Percentiles rank a stretch among this genome's conserved stretches.
Conservation (phyloP, 2,329 filamentous ascomycete genomes). For the Cladobotryum mycophilum region DNA sequence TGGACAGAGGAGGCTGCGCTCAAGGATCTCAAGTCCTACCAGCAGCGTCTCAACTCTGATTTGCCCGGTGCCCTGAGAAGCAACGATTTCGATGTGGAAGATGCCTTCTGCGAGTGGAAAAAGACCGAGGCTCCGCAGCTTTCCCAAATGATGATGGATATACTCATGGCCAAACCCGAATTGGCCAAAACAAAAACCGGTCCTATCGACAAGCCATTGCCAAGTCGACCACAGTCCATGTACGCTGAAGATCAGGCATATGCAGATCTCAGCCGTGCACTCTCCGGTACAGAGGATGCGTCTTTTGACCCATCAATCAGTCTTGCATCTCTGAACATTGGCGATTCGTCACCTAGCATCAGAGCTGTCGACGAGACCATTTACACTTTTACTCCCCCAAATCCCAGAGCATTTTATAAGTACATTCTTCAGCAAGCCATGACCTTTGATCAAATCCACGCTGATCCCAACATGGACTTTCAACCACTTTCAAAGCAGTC, state of each 20-base stretch:
- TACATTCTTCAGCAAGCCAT: conserved; percentile 74
- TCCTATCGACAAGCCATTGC: conserved; percentile 51
- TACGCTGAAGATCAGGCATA: conserved; percentile 45
- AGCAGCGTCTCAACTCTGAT: conserved; percentile 77
- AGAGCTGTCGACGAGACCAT: conserved; percentile 55
- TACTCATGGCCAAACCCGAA: conserved; percentile 79
- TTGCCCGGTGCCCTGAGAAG: conserved; percentile 69
- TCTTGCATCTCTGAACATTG: conserved; percentile 59
- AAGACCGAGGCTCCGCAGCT: conserved; percentile 81
- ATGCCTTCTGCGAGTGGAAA: conserved; percentile 85
- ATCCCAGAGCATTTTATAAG: conserved; percentile 77
- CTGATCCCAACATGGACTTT: conserved; percentile 42
- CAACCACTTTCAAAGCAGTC: conserved; percentile 68
- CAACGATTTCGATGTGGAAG: conserved; percentile 85
- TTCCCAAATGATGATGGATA: conserved; percentile 87
- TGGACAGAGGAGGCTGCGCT: conserved; percentile 94
- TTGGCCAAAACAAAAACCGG: conserved; percentile 69
- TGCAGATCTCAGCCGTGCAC: conserved; percentile 45
- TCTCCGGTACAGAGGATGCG: conserved; percentile 41
- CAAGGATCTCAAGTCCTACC: conserved; percentile 88
- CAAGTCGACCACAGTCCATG: conserved; percentile 40
- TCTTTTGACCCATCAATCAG: conserved; percentile 62
- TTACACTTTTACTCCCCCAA: conserved; percentile 85
- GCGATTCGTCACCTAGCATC: conserved; percentile 43
- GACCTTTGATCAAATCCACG: conserved; percentile 54